phyloP scores from a whole-genome alignment of 192 early-diverging fungal species.

The Umbelopsis sp. region DNA sequence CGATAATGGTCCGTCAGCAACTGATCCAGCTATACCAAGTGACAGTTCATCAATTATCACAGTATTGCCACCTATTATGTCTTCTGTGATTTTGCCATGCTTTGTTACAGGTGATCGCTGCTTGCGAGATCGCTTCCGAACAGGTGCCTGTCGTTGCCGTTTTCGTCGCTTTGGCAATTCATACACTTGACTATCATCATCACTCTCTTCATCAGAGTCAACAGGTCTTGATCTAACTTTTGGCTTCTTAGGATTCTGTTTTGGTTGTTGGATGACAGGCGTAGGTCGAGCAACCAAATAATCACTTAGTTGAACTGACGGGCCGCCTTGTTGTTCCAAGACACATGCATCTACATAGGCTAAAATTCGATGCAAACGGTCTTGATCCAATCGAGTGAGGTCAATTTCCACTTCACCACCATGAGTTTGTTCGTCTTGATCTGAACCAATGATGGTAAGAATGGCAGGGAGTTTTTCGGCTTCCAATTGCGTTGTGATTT shows the following conservation, averaged over 20 bases:
- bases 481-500: slow-evolving; percentile 32
- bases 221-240: slow-evolving; percentile 2
- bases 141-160: background rate
- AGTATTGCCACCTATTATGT: background rate
- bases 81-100: background rate
- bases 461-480: slow-evolving; percentile 38
- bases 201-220: background rate
- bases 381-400: slow-evolving; percentile 34
- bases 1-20: background rate
- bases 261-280: background rate
- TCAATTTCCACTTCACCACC: slow-evolving; percentile 39
- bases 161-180: background rate
- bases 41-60: background rate
- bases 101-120: background rate
- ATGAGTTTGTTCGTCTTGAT: slow-evolving; percentile 18
- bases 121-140: background rate
- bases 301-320: slow-evolving; percentile 18
- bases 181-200: slow-evolving; percentile 8
- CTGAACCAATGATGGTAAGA: slow-evolving; percentile 28
- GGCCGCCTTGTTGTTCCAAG: slow-evolving; percentile 35
- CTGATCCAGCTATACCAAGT: background rate
- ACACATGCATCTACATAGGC: slow-evolving; percentile 41
- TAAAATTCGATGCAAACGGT: slow-evolving; percentile 31
- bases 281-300: background rate
- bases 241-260: background rate